phyloP scores from a whole-genome alignment of 1,284 basidiomycete genomes.

The Heterobasidion occidentale region DNA sequence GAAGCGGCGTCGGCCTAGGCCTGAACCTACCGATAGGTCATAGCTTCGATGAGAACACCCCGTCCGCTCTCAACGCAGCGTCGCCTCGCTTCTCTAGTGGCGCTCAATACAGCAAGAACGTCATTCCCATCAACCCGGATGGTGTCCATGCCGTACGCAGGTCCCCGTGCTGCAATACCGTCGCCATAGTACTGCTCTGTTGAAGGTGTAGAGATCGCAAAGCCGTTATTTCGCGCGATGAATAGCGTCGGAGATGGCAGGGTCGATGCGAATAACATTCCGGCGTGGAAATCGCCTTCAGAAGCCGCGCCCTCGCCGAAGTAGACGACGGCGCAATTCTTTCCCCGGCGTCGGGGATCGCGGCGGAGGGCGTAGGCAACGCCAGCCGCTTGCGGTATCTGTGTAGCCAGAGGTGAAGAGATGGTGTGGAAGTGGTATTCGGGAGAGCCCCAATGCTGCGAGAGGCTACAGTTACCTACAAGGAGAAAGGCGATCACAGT shows the following conservation, averaged over 20 bases:
- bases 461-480: neutral
- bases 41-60: conserved; percentile 86
- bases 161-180: conserved; percentile 88
- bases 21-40: conserved; percentile 71
- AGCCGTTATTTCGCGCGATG: conserved; percentile 83
- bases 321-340: conserved; percentile 82
- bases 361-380: conserved; percentile 86
- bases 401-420: conserved; percentile 90
- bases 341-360: conserved; percentile 62
- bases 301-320: conserved; percentile 85
- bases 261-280: conserved; percentile 70
- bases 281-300: conserved; percentile 75
- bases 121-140: conserved; percentile 94
- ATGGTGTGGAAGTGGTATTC: conserved; percentile 89
- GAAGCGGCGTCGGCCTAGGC: neutral
- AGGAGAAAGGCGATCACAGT: neutral
- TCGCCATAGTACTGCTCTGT: conserved; percentile 89
- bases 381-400: conserved; percentile 94
- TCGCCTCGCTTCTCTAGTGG: conserved; percentile 71
- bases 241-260: conserved; percentile 67
- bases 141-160: conserved; percentile 91
- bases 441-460: conserved; percentile 80
- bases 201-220: conserved; percentile 91
- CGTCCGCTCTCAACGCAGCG: conserved; percentile 75
- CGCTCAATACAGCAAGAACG: conserved; percentile 79